Evolutionary conservation across 2,329 filamentous ascomycete species (phyloP).

Genomic region (Lasiodiplodia gonubiensis): DNA sequence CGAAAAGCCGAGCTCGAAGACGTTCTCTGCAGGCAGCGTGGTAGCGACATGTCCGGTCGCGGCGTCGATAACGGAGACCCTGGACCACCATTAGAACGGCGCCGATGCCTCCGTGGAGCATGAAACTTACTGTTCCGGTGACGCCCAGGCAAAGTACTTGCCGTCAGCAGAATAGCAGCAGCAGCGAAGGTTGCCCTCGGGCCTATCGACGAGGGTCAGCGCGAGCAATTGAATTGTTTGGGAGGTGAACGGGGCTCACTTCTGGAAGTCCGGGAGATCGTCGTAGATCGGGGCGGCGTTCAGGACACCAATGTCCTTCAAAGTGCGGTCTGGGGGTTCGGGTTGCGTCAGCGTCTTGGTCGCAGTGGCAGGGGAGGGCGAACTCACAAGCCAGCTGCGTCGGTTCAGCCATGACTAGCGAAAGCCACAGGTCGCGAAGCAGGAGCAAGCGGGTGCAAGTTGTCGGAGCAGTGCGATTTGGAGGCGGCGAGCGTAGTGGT

Average conservation of each 20-base stretch:
- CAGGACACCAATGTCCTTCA: constrained; percentile 93
- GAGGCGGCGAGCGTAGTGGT: constrained; percentile 10
- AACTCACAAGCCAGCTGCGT: constrained; percentile 87
- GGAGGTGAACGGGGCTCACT: constrained; percentile 46
- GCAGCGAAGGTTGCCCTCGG: constrained; percentile 93
- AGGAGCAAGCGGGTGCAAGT: constrained; percentile 32
- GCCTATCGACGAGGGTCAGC: constrained; percentile 56
- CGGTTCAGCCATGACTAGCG: constrained; percentile 89
- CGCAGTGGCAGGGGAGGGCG: constrained; percentile 19
- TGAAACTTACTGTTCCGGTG: constrained; percentile 68
- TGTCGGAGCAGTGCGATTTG: constrained; percentile 32
- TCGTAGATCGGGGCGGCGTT: constrained; percentile 90
- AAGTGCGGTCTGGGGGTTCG: constrained; percentile 72
- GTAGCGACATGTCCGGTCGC: constrained; percentile 76
- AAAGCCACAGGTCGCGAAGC: constrained; percentile 72
- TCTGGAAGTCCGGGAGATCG: constrained; percentile 77
- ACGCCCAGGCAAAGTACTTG: constrained; percentile 94
- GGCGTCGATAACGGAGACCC: constrained; percentile 84
- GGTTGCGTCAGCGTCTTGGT: constrained; percentile 9
- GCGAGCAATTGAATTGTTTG: not conserved
- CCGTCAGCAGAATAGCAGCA: constrained; percentile 95
- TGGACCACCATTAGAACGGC: constrained; percentile 39
- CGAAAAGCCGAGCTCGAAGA: constrained; percentile 95
- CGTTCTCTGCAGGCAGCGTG: constrained; percentile 77
- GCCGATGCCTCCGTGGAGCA: not conserved